Evolutionary conservation across 140 eudicot species (phyloP).

Genomic region (Erigeron philadelphicus): DNA sequence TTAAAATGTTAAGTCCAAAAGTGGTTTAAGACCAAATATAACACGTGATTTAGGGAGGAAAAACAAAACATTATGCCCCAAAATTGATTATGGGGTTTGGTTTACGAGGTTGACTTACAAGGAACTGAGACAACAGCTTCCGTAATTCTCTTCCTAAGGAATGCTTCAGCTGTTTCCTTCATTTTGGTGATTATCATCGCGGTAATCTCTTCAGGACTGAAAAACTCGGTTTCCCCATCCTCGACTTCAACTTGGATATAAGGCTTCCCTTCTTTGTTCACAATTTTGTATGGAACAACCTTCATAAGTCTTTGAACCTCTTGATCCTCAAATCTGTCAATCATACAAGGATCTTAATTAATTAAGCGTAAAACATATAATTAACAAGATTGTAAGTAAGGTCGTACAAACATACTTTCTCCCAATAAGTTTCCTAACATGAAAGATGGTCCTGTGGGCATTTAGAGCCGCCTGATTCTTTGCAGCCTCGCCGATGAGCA

Average conservation of each 20-base stretch:
- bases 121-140: conserved; percentile 47
- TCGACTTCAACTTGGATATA: conserved; percentile 31
- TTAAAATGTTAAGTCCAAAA: background rate
- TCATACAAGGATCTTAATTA: background rate
- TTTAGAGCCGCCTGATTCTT: conserved; percentile 74
- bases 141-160: conserved; percentile 40
- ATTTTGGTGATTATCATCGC: conserved; percentile 42
- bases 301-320: conserved; percentile 38
- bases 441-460: conserved; percentile 65
- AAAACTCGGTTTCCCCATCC: conserved; percentile 35
- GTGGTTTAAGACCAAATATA: too few species aligned
- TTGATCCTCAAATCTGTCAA: conserved; percentile 36
- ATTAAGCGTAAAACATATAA: background rate
- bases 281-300: conserved; percentile 36
- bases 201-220: conserved; percentile 42
- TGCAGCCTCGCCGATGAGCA: conserved; percentile 80
- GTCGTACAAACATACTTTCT: conserved; percentile 44
- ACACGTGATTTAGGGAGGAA: background rate
- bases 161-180: conserved; percentile 48
- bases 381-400: background rate
- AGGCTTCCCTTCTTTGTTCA: conserved; percentile 38
- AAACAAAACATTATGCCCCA: background rate
- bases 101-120: conserved; percentile 16
- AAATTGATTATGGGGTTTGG: background rate
- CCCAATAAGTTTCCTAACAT: conserved; percentile 70